phyloP scores from a whole-genome alignment of 345 rosid species.

The Citrus glauca region DNA sequence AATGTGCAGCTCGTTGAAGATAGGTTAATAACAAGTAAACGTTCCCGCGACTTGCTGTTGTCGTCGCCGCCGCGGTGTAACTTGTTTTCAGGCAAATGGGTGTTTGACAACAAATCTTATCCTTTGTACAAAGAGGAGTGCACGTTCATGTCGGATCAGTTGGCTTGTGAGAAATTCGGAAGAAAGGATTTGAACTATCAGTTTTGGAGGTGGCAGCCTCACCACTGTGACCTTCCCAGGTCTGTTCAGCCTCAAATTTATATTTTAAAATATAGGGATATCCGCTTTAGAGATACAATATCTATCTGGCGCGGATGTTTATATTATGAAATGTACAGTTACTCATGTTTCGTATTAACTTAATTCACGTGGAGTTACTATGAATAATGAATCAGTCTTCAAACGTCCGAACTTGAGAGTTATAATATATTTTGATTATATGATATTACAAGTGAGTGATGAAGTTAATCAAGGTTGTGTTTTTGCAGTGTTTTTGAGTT shows the following conservation, averaged over 20 bases:
- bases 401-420: background rate
- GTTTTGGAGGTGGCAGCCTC: constrained; percentile 91
- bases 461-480: background rate
- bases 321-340: background rate
- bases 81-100: constrained; percentile 77
- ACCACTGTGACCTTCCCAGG: constrained; percentile 79
- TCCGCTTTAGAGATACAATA: background rate
- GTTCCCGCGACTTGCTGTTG: background rate
- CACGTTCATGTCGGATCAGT: constrained; percentile 67
- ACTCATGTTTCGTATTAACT: background rate
- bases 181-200: constrained; percentile 64
- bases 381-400: background rate
- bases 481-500: constrained; percentile 17
- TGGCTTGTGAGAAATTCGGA: constrained; percentile 80
- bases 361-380: background rate
- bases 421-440: background rate
- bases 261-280: no score
- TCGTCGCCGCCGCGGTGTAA: constrained; percentile 33
- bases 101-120: constrained; percentile 55
- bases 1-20: constrained; percentile 14
- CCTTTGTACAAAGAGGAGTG: constrained; percentile 84
- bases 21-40: background rate
- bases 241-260: constrained; percentile 10
- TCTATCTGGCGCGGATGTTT: no score
- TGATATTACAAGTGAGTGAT: background rate